phyloP scores from a whole-genome alignment of 176 grass and related monocot genomes.

The Oryza coarctata region DNA sequence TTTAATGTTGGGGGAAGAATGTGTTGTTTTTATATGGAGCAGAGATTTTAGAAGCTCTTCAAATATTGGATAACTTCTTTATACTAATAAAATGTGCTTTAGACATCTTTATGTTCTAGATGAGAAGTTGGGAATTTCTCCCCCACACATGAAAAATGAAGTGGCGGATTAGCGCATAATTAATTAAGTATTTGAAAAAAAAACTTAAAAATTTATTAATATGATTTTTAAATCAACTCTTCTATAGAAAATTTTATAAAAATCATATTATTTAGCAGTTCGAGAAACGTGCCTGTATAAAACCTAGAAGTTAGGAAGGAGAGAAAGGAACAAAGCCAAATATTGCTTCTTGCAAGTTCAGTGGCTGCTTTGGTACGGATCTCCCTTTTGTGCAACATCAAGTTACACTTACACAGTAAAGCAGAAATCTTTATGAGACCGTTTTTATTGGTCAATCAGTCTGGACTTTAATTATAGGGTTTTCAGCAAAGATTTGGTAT shows the following conservation, averaged over 20 bases:
- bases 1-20: neutral
- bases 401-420: neutral
- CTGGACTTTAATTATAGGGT: neutral
- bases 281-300: too few relatives aligned
- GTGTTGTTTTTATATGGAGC: constrained; percentile 24
- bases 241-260: too few relatives aligned
- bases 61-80: constrained; percentile 13
- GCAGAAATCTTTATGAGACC: neutral
- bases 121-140: too few relatives aligned
- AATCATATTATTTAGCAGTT: too few relatives aligned
- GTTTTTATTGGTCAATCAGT: constrained; percentile 1
- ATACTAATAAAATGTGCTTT: neutral
- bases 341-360: constrained; percentile 12
- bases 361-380: neutral
- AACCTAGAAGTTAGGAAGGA: too few relatives aligned
- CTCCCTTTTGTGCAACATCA: neutral
- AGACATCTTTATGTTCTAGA: constrained; percentile 15
- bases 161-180: too few relatives aligned
- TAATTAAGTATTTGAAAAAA: too few relatives aligned
- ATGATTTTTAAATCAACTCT: too few relatives aligned
- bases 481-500: neutral
- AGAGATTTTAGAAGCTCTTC: constrained; percentile 25
- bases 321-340: too few relatives aligned
- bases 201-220: too few relatives aligned
- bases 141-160: too few relatives aligned